phyloP scores from a whole-genome alignment of 345 rosid genomes.

The Hevea brasiliensis region DNA sequence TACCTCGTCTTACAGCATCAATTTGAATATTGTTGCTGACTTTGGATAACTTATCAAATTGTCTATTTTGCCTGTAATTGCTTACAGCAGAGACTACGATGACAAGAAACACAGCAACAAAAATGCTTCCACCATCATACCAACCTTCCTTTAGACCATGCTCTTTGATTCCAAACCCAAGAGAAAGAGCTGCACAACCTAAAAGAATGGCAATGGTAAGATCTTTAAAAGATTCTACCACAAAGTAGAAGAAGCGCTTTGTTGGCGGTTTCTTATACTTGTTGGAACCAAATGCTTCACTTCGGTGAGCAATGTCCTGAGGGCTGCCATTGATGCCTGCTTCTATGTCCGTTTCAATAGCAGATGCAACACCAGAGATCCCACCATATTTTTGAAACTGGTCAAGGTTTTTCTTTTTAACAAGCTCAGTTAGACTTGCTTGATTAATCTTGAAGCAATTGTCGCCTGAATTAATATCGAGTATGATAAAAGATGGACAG shows the following conservation, averaged over 20 bases:
- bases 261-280: slow-evolving; percentile 64
- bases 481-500: too few species aligned
- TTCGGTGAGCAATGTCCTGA: slow-evolving; percentile 42
- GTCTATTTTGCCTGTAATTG: slow-evolving; percentile 20
- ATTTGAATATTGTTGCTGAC: slow-evolving; percentile 16
- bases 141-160: slow-evolving; percentile 13
- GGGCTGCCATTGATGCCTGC: slow-evolving; percentile 41
- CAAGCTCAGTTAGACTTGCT: slow-evolving; percentile 38
- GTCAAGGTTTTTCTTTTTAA: slow-evolving; percentile 41
- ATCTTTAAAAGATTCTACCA: slow-evolving; percentile 32
- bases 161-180: slow-evolving; percentile 31
- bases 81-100: slow-evolving; percentile 22
- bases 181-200: slow-evolving; percentile 36
- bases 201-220: slow-evolving; percentile 29
- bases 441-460: slow-evolving; percentile 37
- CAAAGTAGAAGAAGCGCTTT: slow-evolving; percentile 29
- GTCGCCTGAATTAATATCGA: too few species aligned
- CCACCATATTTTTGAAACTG: slow-evolving; percentile 42
- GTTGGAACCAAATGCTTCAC: too few species aligned
- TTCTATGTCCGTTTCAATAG: slow-evolving; percentile 33
- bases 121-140: slow-evolving; percentile 34
- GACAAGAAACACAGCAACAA: slow-evolving; percentile 32
- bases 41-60: slow-evolving; percentile 21
- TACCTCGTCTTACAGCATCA: slow-evolving; percentile 17
- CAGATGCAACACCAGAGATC: slow-evolving; percentile 35